Base-by-base conservation (phyloP, 139 green algal species). In the Chlorella sorokiniana region DNA sequence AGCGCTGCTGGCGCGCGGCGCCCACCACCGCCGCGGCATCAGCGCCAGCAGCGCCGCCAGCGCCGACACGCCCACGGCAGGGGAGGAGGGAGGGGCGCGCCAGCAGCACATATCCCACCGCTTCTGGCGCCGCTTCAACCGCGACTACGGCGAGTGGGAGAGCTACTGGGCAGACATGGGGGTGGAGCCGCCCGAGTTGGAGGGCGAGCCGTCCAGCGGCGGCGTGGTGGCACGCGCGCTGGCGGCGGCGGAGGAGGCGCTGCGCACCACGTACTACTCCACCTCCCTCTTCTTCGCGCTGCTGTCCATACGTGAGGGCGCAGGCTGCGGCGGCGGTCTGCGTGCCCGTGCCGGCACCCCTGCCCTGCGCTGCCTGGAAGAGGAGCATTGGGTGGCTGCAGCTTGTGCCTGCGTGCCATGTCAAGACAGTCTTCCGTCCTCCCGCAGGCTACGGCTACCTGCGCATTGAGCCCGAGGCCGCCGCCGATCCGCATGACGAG, bases 41-140 rank as follows among this genome's bases (percentile, higher is more conserved):
- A 79, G 73, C 73, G 52, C 27, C 40, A 38, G 42, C 16, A 79
- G 73, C 37, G 73, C 73, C 25, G n/a, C 73, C 37, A 79, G 73
- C 73, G n/a, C 52, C 23, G 73, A 79, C 54, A 79, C 73, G 37
- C 73, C 73, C 54, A 51, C 59, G 14, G 41, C 35, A 16, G 56
- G 18, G 0, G 73, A 79, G 52, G 73, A 64, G 11, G 73, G 73
- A 25, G 31, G 31, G 41, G 70, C 52, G 37, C 23, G 42, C 52
- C 54, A 69, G 37, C 54, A 61, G 65, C 56, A 29, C 56, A 44
- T 25, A 16, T 72, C 65, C 33, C 65, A 38, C 37, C 73, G 73
- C 73, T 79, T 69, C 73, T 84, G 78, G 78, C 52, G 69, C 18
- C 51, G 78, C 54, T 84, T 84, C 69, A 84, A 84, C 40, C 59